Conservation (phyloP, 2,329 filamentous ascomycete genomes). For the Fusarium sp. region DNA sequence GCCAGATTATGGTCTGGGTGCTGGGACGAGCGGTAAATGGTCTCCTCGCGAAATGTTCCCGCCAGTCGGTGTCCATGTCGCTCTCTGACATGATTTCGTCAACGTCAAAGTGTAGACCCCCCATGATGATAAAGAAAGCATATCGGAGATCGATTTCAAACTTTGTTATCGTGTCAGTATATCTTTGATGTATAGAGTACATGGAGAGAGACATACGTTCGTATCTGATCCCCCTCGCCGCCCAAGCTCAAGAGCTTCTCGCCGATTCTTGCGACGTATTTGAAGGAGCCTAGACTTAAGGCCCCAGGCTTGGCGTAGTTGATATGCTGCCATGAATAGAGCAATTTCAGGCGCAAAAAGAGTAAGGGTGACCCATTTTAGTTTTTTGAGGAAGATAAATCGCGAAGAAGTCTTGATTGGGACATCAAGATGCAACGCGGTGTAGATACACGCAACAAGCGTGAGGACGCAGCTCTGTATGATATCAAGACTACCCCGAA, state of each 20-base stretch:
- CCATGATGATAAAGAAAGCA: conserved; percentile 48
- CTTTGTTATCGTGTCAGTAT: neutral
- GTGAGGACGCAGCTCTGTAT: conserved; percentile 51
- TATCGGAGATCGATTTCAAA: conserved; percentile 34
- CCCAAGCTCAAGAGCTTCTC: neutral
- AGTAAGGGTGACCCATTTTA: conserved; percentile 46
- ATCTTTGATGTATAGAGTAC: neutral
- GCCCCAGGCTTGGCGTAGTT: conserved; percentile 19
- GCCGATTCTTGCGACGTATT: neutral
- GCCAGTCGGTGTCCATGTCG: conserved; percentile 2
- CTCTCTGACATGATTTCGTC: conserved; percentile 14
- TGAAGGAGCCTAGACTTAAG: neutral
- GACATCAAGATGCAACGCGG: conserved; percentile 54
- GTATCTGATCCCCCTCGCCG: neutral
- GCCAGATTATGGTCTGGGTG: conserved; percentile 1
- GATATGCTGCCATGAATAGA: conserved; percentile 38
- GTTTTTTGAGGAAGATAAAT: conserved; percentile 27
- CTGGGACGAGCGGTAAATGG: conserved; percentile 10
- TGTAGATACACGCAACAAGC: conserved; percentile 51
- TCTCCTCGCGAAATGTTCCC: neutral
- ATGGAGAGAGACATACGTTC: neutral
- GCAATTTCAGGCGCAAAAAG: conserved; percentile 50
- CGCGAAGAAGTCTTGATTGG: conserved; percentile 27
- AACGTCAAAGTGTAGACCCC: conserved; percentile 40
- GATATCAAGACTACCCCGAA: conserved; percentile 28